A percentile compares a stretch with the other conserved stretches of the same genome.
phyloP scores from a whole-genome alignment of 139 green algal species.

The Eudorina sp. region DNA sequence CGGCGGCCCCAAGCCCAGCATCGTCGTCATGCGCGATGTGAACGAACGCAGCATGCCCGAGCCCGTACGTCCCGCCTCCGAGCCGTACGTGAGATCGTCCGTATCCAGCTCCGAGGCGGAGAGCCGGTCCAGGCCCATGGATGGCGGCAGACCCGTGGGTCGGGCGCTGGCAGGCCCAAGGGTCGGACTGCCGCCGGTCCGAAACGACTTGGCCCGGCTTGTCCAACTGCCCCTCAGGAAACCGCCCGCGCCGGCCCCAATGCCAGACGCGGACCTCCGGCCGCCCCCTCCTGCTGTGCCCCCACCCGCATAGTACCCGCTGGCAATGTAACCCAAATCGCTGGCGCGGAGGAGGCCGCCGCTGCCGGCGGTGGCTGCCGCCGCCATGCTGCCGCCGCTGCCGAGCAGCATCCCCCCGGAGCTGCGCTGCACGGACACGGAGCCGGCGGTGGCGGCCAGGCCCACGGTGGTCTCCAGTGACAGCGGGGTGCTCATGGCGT shows the following conservation, averaged over 20 bases:
- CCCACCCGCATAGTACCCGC: neutral
- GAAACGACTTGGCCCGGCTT: neutral
- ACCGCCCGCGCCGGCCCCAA: neutral
- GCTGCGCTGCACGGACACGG: conserved; percentile 20
- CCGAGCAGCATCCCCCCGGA: neutral
- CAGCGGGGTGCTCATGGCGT: neutral
- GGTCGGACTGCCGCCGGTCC: neutral
- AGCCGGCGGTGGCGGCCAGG: neutral
- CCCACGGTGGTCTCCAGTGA: neutral
- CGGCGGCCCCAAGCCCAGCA: conserved; percentile 9
- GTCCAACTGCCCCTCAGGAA: conserved; percentile 7
- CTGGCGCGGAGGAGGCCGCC: neutral
- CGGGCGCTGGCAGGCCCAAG: too few species aligned
- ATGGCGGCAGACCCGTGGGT: neutral
- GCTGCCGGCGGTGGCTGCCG: neutral
- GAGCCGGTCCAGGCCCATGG: neutral
- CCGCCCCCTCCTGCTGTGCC: neutral
- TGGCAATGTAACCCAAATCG: neutral
- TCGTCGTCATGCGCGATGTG: conserved; percentile 24
- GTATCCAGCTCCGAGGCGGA: neutral
- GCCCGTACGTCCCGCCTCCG: neutral
- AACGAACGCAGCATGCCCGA: conserved; percentile 18
- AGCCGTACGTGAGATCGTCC: neutral
- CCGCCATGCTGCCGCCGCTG: neutral
- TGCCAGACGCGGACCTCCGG: too few species aligned